Conservation (phyloP, 129 eudicot species). For the Deinandra increscens region DNA sequence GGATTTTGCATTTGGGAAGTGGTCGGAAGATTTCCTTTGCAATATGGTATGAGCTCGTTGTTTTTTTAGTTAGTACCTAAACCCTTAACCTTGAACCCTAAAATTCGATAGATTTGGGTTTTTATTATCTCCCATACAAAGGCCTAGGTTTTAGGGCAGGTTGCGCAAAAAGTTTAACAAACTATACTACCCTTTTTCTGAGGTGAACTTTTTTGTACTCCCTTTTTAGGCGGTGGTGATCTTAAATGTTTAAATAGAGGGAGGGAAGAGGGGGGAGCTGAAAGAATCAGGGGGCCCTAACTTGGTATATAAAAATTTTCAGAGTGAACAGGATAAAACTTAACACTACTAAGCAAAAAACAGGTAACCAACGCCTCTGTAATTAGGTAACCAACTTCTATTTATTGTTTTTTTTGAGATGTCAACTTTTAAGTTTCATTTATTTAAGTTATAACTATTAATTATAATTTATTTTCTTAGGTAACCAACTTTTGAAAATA, state of each 20-base stretch:
- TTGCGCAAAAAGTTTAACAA: background rate
- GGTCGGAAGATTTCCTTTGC: slow-evolving; percentile 89
- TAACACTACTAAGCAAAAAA: too few species aligned
- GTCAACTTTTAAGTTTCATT: background rate
- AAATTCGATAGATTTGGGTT: background rate
- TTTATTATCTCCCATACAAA: background rate
- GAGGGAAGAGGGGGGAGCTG: too few species aligned
- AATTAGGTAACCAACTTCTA: slow-evolving; percentile 3
- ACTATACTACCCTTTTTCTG: background rate
- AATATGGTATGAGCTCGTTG: slow-evolving; percentile 57
- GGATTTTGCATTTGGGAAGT: slow-evolving; percentile 85
- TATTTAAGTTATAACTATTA: background rate
- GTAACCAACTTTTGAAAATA: background rate
- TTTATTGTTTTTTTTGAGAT: background rate
- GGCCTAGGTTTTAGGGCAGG: background rate
- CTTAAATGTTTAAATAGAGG: too few species aligned
- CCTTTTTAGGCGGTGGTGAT: too few species aligned
- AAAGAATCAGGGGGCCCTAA: too few species aligned
- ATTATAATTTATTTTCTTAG: background rate
- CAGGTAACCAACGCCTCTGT: too few species aligned
- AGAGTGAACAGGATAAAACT: too few species aligned
- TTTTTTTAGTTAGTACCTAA: background rate
- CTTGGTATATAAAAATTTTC: too few species aligned
- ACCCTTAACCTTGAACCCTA: background rate
- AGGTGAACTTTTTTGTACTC: background rate